Base-by-base conservation (phyloP, 176 grass and related monocot genomes). In the Phragmites australis region DNA sequence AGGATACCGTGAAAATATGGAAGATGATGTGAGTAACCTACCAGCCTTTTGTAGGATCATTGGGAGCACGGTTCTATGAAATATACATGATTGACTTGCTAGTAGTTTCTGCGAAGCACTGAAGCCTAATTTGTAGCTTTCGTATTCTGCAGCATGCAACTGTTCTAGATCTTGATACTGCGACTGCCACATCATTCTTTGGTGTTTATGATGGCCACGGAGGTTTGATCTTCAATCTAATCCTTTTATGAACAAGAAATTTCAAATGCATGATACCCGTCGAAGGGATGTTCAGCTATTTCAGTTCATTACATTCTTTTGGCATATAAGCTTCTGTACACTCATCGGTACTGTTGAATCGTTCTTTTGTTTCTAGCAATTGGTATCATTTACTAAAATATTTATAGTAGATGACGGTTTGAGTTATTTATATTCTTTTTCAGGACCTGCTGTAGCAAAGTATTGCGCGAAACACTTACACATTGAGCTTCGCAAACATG, bases 201-300 rank as follows among this genome's bases (percentile, higher is more conserved):
- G 82, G 45, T 81, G 82, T 89, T 71, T 89, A 85, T 81, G 87
- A 89, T 76, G 82, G 82, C 64, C 82, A 89, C 85, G 87, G 82
- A 89, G 82, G 87, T 83, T 31, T 65, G 55, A 63, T 63, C 40
- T 65, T 70, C 47, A 72, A 23, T 25, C 6, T 77, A 67, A 37
- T 70, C 21, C 15, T 61, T 6, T 70, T 5, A 37, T 87, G 29
- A 45, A 51, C 4, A 82, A 43, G 43, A 37, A 37, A 37, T 62
- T 64, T 61, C 7, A 64, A 63, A 46, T 62, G 37, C 27, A 37
- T 77, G 42, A 48, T 68, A 78, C 17, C 8, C 16, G 32, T 21
- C 44, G 31, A 72, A 30, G 56, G 1, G 39, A 78, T 72, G 37
- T 84, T 68, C 56, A 43, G 59, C 52, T 47, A 75, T 40, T 74